Evolutionary conservation across 768 basidiomycete species (phyloP).

Genomic region (Suillus lakei): DNA sequence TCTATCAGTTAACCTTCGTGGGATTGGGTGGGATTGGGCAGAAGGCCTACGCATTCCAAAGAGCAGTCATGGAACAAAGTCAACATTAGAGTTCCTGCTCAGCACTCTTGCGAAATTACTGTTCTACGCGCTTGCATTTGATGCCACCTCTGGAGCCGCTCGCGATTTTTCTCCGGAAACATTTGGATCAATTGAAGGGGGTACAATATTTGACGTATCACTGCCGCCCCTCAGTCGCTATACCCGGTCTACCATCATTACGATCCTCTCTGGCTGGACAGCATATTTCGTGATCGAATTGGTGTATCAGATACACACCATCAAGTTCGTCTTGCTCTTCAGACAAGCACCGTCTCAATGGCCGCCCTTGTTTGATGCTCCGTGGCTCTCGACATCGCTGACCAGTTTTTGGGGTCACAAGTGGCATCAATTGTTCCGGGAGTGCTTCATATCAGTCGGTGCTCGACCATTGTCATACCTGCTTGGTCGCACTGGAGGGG

Average conservation of each 20-base stretch:
- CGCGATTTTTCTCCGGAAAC: conserved; percentile 44
- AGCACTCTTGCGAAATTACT: conserved; percentile 10
- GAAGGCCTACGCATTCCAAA: conserved; percentile 18
- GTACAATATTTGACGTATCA: conserved; percentile 42
- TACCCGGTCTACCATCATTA: conserved; percentile 48
- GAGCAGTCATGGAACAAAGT: conserved; percentile 17
- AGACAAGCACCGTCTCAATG: conserved; percentile 55
- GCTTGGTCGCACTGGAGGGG: conserved; percentile 51
- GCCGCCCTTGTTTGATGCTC: conserved; percentile 66
- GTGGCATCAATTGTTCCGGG: conserved; percentile 76
- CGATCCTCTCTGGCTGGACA: conserved; percentile 46
- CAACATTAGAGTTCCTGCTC: conserved; percentile 20
- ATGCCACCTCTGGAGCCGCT: conserved; percentile 14
- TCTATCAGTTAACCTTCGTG: conserved; percentile 27
- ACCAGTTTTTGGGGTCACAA: conserved; percentile 61
- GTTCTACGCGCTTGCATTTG: conserved; percentile 14
- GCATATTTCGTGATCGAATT: conserved; percentile 51
- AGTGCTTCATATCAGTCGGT: conserved; percentile 58
- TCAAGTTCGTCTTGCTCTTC: conserved; percentile 51
- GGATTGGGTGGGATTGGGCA: conserved; percentile 30
- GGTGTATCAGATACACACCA: conserved; percentile 45
- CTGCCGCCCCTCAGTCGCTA: conserved; percentile 39
- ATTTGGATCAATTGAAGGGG: conserved; percentile 39
- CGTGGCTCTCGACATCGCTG: conserved; percentile 64
- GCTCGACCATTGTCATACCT: conserved; percentile 45